Conservation (phyloP, 129 eudicot species). For the Centella asiatica region DNA sequence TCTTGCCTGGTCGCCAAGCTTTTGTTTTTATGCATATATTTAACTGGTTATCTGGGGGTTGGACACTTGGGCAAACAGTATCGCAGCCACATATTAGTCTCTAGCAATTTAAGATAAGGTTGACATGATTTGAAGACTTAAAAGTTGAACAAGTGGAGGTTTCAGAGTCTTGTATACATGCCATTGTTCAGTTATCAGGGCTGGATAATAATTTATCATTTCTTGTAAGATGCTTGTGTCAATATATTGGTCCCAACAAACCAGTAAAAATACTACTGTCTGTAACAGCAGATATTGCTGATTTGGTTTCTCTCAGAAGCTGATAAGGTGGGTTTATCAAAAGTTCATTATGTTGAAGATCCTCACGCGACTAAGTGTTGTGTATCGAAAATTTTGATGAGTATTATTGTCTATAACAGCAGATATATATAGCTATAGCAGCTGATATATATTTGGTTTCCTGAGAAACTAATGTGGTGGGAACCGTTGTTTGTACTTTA, state of each 20-base stretch:
- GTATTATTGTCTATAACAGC: too few relatives aligned
- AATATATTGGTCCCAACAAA: neutral
- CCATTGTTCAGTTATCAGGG: neutral
- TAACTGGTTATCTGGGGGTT: neutral
- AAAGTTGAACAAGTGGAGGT: neutral
- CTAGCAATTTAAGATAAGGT: neutral
- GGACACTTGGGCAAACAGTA: neutral
- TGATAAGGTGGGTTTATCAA: neutral
- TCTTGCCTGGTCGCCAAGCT: neutral
- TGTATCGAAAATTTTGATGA: too few relatives aligned
- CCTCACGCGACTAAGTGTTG: too few relatives aligned
- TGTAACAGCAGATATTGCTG: neutral
- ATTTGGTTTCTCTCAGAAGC: neutral
- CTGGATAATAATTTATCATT: neutral
- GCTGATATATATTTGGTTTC: too few relatives aligned
- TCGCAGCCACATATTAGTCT: neutral
- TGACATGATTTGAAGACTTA: neutral
- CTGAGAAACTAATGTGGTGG: too few relatives aligned
- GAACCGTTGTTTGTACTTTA: too few relatives aligned
- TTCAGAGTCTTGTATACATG: too few relatives aligned
- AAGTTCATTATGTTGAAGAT: too few relatives aligned
- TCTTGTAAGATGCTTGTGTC: neutral
- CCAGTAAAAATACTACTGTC: neutral
- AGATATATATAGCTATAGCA: too few relatives aligned
- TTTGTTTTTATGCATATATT: neutral